A percentile compares a stretch with the other conserved stretches of the same genome.
Conservation (phyloP, 805 yeast species). For the Yarrowia sp. region DNA sequence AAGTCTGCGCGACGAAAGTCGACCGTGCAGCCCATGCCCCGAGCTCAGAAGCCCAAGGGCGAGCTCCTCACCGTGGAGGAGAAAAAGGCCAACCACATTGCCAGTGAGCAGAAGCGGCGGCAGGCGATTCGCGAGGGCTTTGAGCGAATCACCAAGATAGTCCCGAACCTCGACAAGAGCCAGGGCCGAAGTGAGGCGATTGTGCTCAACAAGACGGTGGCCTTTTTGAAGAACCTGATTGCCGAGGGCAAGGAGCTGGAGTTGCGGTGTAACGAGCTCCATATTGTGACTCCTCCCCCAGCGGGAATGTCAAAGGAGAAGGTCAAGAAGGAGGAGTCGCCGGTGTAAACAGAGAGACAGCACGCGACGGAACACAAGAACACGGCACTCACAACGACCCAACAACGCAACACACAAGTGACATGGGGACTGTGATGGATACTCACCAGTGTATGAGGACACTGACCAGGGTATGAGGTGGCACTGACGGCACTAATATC, state of each 20-base stretch:
- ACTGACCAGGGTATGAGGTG: too few species aligned
- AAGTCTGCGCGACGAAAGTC: slow-evolving; percentile 3
- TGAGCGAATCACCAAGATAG: slow-evolving; percentile 72
- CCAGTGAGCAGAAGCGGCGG: slow-evolving; percentile 85
- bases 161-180: slow-evolving; percentile 71
- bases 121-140: slow-evolving; percentile 84
- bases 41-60: slow-evolving; percentile 41
- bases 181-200: slow-evolving; percentile 84
- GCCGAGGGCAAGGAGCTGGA: slow-evolving; percentile 47
- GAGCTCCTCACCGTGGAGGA: slow-evolving; percentile 48
- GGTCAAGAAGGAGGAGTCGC: slow-evolving; percentile 27
- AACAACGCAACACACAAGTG: too few species aligned
- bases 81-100: slow-evolving; percentile 72
- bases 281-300: slow-evolving; percentile 23
- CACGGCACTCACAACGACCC: too few species aligned
- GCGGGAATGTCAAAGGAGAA: slow-evolving; percentile 34
- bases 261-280: slow-evolving; percentile 25
- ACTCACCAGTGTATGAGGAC: too few species aligned
- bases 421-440: too few species aligned
- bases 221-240: slow-evolving; percentile 46
- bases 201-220: slow-evolving; percentile 63
- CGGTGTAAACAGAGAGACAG: not conserved
- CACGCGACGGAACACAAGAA: too few species aligned
- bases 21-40: slow-evolving; percentile 36
- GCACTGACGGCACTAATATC: too few species aligned